Evolutionary conservation across 306 rosid genomes (phyloP).

Genomic region (Dryas octopetala): DNA sequence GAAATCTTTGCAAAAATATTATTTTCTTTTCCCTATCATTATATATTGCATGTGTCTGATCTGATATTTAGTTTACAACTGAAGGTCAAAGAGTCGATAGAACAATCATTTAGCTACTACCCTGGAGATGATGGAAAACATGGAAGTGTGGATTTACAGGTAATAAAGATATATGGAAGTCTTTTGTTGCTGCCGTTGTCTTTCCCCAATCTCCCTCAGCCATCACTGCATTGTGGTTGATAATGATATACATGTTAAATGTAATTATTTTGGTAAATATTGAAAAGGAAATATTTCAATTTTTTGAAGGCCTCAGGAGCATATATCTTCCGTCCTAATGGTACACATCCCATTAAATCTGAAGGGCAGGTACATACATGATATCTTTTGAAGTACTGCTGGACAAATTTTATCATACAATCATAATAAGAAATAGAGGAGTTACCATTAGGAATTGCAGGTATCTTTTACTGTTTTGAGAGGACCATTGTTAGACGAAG

Average conservation of each 20-base stretch:
- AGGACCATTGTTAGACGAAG: constrained; percentile 46
- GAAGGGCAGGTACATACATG: constrained; percentile 23
- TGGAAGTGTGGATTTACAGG: constrained; percentile 29
- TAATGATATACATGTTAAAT: not conserved
- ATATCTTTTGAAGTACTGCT: not conserved
- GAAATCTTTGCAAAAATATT: not conserved
- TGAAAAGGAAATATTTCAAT: not conserved
- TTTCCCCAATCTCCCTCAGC: not conserved
- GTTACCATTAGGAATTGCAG: constrained; percentile 24
- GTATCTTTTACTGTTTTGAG: constrained; percentile 34
- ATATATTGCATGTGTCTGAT: not conserved
- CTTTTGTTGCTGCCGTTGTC: not conserved
- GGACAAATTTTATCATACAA: not conserved
- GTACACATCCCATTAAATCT: constrained; percentile 26
- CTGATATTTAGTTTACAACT: not conserved
- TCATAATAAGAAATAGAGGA: not conserved
- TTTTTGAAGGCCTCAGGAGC: constrained; percentile 42
- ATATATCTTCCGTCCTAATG: constrained; percentile 41
- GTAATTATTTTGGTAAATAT: not conserved
- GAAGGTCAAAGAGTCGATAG: constrained; percentile 29
- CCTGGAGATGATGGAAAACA: constrained; percentile 29
- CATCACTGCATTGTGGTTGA: not conserved
- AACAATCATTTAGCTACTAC: constrained; percentile 39
- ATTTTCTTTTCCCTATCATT: not conserved
- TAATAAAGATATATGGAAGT: not conserved